phyloP scores from a whole-genome alignment of 768 basidiomycete species.

The Auricularia auricula-judae region DNA sequence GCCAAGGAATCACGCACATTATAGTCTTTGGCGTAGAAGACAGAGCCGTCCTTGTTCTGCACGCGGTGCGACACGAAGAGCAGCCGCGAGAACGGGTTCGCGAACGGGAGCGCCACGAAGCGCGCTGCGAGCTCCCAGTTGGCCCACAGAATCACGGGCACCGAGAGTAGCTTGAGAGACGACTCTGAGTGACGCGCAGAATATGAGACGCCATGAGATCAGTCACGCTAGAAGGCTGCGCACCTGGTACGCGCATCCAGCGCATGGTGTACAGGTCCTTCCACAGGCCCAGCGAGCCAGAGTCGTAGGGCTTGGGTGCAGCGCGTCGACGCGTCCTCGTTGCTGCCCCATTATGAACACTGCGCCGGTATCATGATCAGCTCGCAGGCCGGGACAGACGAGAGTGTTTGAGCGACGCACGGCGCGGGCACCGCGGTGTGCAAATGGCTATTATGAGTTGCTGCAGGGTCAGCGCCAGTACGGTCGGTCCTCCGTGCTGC shows the following conservation, averaged over 20 bases:
- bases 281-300: constrained; percentile 30
- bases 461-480: too few relatives aligned
- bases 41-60: constrained; percentile 12
- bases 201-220: not conserved
- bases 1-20: constrained; percentile 7
- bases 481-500: too few relatives aligned
- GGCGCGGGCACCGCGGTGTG: not conserved
- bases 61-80: constrained; percentile 62
- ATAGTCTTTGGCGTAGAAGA: constrained; percentile 53
- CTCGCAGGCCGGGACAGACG: not conserved
- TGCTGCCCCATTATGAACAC: not conserved
- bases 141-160: constrained; percentile 48
- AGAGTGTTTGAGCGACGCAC: not conserved
- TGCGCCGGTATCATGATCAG: not conserved
- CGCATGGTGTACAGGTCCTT: constrained; percentile 39
- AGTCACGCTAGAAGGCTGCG: constrained; percentile 12
- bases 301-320: not conserved
- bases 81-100: constrained; percentile 66
- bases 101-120: constrained; percentile 28
- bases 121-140: constrained; percentile 52
- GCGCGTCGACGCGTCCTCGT: not conserved
- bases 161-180: constrained; percentile 54
- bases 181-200: constrained; percentile 28
- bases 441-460: not conserved
- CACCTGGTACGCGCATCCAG: constrained; percentile 72